phyloP scores from a whole-genome alignment of 352 stramenopile genomes.

The Phytophthora pinifolia region DNA sequence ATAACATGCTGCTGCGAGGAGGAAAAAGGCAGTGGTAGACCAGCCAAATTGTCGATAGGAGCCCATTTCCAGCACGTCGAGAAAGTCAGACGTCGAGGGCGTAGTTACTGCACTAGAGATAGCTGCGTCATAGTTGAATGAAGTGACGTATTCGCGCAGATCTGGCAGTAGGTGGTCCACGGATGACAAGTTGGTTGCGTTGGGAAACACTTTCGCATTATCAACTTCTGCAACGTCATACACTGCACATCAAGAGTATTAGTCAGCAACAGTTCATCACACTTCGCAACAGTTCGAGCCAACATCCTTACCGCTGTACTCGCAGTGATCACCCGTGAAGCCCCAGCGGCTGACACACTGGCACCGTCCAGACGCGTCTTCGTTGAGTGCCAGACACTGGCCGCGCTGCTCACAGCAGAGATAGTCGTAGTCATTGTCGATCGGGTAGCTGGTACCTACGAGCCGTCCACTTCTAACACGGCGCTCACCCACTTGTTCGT shows the following conservation, averaged over 20 bases:
- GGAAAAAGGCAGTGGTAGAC: conserved; percentile 31
- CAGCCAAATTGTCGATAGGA: conserved; percentile 57
- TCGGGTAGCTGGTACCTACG: conserved; percentile 65
- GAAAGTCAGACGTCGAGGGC: conserved; percentile 9
- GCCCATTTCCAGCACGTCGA: conserved; percentile 24
- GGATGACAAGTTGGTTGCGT: conserved; percentile 31
- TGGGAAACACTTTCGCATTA: conserved; percentile 48
- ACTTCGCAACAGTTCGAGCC: not conserved
- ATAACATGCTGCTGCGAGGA: conserved; percentile 28
- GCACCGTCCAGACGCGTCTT: conserved; percentile 65
- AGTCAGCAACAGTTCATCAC: not conserved
- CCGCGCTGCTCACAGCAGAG: conserved; percentile 71
- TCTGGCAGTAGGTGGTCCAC: conserved; percentile 46
- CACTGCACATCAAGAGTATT: conserved; percentile 36
- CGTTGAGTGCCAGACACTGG: conserved; percentile 39
- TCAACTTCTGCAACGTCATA: conserved; percentile 55
- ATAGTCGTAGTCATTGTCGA: conserved; percentile 71
- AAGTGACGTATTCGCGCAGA: conserved; percentile 41
- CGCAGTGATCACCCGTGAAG: conserved; percentile 66
- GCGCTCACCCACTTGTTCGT: conserved; percentile 58
- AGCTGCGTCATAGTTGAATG: conserved; percentile 41
- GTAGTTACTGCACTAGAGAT: conserved; percentile 16
- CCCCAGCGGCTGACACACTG: conserved; percentile 67
- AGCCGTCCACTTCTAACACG: conserved; percentile 59
- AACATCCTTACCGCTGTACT: conserved; percentile 47